A percentile compares a stretch with the other conserved stretches of the same genome.
Evolutionary conservation across 1,139 yeast species (phyloP).

Genomic region (Nakaseomyces sp.): DNA sequence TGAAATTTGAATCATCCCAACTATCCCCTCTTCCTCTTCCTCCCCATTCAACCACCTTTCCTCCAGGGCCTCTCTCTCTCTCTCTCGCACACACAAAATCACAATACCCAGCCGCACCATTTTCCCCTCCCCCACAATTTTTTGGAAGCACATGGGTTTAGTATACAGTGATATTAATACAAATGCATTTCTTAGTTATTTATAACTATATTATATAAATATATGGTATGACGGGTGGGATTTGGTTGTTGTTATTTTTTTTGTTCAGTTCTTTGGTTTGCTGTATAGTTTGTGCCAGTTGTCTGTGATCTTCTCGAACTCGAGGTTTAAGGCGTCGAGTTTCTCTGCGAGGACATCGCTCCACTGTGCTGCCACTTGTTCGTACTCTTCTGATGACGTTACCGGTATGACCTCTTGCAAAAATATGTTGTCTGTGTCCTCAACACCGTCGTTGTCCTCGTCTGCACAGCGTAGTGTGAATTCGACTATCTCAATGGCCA

Average conservation of each 20-base stretch:
- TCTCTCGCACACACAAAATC: too few species aligned
- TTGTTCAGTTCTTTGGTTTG: neutral
- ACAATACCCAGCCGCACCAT: too few species aligned
- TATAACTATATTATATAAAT: too few species aligned
- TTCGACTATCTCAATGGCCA: constrained; percentile 26
- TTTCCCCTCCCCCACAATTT: too few species aligned
- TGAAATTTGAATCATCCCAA: too few species aligned
- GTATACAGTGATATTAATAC: too few species aligned
- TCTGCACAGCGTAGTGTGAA: constrained; percentile 28
- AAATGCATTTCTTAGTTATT: too few species aligned
- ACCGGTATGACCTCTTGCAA: constrained; percentile 29
- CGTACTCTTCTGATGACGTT: constrained; percentile 20
- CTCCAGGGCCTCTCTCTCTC: too few species aligned
- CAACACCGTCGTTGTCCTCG: constrained; percentile 26
- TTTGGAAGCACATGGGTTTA: too few species aligned
- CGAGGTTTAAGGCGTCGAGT: constrained; percentile 12
- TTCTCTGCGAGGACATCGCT: constrained; percentile 17
- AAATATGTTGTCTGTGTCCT: constrained; percentile 27
- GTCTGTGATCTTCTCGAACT: constrained; percentile 14
- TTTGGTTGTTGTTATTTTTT: neutral
- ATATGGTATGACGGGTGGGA: too few species aligned
- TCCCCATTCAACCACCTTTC: too few species aligned
- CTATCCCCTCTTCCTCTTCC: too few species aligned
- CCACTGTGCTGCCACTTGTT: constrained; percentile 21
- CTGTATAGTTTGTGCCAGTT: constrained; percentile 18